A percentile compares a stretch with the other conserved stretches of the same genome.
These are phyloP conservation scores for Cucurbita maxima DNA, from an alignment of 306 rosid species.

Conservation along the genomic window DNA sequence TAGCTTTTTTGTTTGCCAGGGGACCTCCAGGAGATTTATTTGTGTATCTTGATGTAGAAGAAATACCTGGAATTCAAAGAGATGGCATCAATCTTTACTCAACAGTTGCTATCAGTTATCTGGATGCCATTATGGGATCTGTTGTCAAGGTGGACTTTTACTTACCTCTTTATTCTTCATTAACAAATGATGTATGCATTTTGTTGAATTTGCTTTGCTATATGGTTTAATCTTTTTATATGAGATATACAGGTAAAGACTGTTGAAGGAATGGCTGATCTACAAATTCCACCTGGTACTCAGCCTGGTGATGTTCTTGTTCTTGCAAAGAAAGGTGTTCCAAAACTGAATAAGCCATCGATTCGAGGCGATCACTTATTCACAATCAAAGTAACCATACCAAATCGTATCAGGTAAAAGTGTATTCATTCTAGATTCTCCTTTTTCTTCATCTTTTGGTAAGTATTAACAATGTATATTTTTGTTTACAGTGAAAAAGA, in stretches of 20 bases:
- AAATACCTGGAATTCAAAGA: constrained; percentile 74
- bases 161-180: not conserved
- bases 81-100: constrained; percentile 81
- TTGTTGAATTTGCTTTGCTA: not conserved
- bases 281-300: constrained; percentile 80
- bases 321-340: constrained; percentile 80
- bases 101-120: constrained; percentile 50
- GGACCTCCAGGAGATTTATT: constrained; percentile 94
- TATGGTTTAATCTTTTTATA: not conserved
- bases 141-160: constrained; percentile 39
- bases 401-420: constrained; percentile 68
- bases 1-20: constrained; percentile 36
- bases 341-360: constrained; percentile 76
- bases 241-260: constrained; percentile 59
- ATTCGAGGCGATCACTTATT: constrained; percentile 92
- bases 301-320: constrained; percentile 82
- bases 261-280: constrained; percentile 62
- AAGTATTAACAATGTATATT: not conserved
- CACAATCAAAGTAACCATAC: constrained; percentile 72
- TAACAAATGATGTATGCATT: not conserved
- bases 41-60: constrained; percentile 76
- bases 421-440: not conserved
- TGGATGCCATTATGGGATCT: constrained; percentile 84
- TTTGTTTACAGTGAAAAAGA: constrained; percentile 46
- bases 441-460: not conserved